These are phyloP conservation scores for Venturia effusa DNA, from an alignment of 2,329 filamentous ascomycete genomes.

Conservation along the genomic window DNA sequence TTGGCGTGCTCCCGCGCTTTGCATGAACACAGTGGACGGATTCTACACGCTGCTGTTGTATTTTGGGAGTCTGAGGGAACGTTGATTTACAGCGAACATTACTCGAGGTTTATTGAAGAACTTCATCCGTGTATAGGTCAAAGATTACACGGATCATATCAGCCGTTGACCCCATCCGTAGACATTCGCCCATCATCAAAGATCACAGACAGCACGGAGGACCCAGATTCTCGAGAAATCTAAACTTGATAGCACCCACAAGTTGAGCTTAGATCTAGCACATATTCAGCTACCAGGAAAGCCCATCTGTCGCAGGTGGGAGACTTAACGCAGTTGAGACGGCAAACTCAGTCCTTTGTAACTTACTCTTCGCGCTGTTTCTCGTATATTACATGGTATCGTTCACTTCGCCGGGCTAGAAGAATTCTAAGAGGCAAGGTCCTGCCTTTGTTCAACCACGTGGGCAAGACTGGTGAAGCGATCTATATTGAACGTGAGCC, in stretches of 20 bases:
- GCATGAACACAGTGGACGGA: background rate
- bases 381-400: background rate
- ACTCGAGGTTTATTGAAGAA: background rate
- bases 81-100: constrained; percentile 25
- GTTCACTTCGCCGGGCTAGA: background rate
- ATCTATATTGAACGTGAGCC: constrained; percentile 1
- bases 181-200: background rate
- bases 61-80: constrained; percentile 13
- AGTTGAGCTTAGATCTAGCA: no score
- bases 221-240: background rate
- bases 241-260: no score
- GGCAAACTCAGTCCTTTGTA: background rate
- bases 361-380: background rate
- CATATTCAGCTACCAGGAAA: no score
- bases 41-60: background rate
- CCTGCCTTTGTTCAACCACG: background rate
- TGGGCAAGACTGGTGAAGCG: background rate
- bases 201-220: background rate
- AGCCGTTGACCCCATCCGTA: no score
- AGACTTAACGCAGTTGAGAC: no score
- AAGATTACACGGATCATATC: background rate
- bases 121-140: background rate
- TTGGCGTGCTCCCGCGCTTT: background rate
- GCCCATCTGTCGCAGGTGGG: no score
- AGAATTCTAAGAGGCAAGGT: background rate